These are phyloP conservation scores for Escovopsis sp. DNA, from an alignment of 2,329 filamentous ascomycete species.

Conservation along the genomic window DNA sequence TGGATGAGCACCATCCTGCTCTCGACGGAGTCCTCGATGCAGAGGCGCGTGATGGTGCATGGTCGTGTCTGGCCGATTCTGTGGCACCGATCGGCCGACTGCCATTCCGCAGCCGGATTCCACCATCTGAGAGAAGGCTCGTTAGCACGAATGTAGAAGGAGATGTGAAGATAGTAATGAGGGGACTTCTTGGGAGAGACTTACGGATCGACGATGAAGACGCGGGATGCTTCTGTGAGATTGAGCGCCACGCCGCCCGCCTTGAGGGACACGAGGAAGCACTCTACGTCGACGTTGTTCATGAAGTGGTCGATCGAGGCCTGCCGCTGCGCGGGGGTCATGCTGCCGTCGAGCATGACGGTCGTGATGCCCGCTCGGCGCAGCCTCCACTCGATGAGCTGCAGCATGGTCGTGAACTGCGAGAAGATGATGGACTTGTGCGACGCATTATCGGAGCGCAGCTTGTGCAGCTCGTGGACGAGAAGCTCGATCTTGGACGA, in stretches of 20 bases:
- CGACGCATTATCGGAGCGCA: conserved; percentile 82
- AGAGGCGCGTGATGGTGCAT: conserved; percentile 85
- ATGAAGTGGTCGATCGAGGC: conserved; percentile 94
- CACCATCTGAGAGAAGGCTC: conserved; percentile 54
- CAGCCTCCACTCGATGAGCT: conserved; percentile 92
- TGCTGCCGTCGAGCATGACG: conserved; percentile 94
- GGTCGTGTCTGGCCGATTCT: conserved; percentile 90
- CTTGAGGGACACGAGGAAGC: conserved; percentile 91
- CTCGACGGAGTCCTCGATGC: conserved; percentile 95
- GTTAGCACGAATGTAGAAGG: conserved; percentile 1
- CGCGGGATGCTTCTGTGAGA: conserved; percentile 81
- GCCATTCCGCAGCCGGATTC: conserved; percentile 99
- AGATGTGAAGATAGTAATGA: too few species aligned
- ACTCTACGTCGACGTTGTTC: conserved; percentile 86
- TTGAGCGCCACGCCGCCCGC: conserved; percentile 93
- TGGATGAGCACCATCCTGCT: conserved; percentile 89
- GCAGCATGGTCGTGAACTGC: conserved; percentile 93
- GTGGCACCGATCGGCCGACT: conserved; percentile 85
- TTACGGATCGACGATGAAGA: conserved; percentile 93
- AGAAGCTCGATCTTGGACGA: conserved; percentile 97
- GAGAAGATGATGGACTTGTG: conserved; percentile 97
- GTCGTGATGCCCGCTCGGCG: conserved; percentile 95
- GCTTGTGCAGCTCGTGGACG: conserved; percentile 82
- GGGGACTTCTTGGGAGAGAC: conserved; percentile 14
- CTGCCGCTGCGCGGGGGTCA: conserved; percentile 87